These are phyloP conservation scores for Lithospermum erythrorhizon DNA, from an alignment of 257 asterid genomes.

Conservation along the genomic window DNA sequence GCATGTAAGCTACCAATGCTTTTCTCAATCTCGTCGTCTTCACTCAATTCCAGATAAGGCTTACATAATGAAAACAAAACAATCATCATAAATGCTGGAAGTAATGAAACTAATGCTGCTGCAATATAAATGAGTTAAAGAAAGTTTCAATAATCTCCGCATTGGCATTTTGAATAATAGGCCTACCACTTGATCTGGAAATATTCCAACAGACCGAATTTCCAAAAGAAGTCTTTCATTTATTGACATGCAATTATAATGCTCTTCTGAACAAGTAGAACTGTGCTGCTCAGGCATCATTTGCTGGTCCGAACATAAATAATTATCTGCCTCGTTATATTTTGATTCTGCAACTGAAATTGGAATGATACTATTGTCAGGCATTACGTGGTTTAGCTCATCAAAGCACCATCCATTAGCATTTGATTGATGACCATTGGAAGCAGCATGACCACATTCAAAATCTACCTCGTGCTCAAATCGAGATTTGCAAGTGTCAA, in stretches of 20 bases:
- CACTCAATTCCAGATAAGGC: conserved; percentile 43
- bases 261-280: conserved; percentile 42
- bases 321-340: conserved; percentile 34
- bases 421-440: conserved; percentile 39
- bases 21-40: conserved; percentile 49
- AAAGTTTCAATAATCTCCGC: conserved; percentile 1
- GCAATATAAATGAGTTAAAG: not conserved
- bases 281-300: conserved; percentile 18
- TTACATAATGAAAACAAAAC: conserved; percentile 3
- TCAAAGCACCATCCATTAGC: conserved; percentile 31
- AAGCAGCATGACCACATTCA: conserved; percentile 36
- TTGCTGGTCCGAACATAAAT: conserved; percentile 32
- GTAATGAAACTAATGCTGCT: not conserved
- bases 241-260: conserved; percentile 50
- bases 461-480: conserved; percentile 41
- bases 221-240: conserved; percentile 70
- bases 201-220: conserved; percentile 68
- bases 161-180: conserved; percentile 10
- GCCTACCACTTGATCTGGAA: conserved; percentile 70
- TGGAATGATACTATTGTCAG: conserved; percentile 21
- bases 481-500: conserved; percentile 35
- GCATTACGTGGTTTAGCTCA: conserved; percentile 33
- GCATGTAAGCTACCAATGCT: conserved; percentile 46
- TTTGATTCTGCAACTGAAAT: conserved; percentile 27
- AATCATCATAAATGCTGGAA: not conserved